A percentile compares a stretch with the other conserved stretches of the same genome.
phyloP scores from a whole-genome alignment of 139 green algal species.

The Nannochloris sp. region DNA sequence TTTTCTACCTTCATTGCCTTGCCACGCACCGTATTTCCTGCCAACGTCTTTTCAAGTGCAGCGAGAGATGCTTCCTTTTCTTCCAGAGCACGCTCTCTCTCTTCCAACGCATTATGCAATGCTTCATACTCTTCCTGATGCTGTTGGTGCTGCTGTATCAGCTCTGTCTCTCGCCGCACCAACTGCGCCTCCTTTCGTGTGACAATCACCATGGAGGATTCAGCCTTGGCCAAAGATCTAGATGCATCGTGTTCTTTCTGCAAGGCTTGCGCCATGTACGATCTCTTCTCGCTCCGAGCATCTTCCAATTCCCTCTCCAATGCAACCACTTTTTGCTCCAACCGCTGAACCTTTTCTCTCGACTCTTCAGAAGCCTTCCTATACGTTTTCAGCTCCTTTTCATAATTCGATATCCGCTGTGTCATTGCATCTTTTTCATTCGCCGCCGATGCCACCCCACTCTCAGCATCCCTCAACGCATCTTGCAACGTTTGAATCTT shows the following conservation, averaged over 20 bases:
- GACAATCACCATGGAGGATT: not conserved
- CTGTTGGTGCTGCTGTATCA: not conserved
- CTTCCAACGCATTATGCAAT: not conserved
- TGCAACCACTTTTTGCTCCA: slow-evolving; percentile 1
- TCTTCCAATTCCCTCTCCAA: slow-evolving; percentile 5
- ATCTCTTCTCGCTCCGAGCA: not conserved
- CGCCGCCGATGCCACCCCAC: not conserved
- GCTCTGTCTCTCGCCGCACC: not conserved
- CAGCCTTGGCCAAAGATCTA: not conserved
- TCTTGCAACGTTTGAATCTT: not conserved
- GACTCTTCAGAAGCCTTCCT: not conserved
- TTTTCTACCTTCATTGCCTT: too few relatives aligned
- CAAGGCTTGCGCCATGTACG: not conserved
- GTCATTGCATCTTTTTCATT: not conserved
- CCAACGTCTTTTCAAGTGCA: too few relatives aligned
- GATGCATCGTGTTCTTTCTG: not conserved
- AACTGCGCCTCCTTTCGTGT: not conserved
- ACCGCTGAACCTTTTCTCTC: not conserved
- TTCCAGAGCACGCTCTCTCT: not conserved
- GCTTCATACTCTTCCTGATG: not conserved
- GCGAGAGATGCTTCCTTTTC: not conserved
- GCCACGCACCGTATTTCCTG: too few relatives aligned
- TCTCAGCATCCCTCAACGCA: not conserved
- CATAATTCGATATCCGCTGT: not conserved
- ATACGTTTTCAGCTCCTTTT: not conserved